These are phyloP conservation scores for Nephelium lappaceum DNA, from an alignment of 345 rosid genomes.

Conservation along the genomic window DNA sequence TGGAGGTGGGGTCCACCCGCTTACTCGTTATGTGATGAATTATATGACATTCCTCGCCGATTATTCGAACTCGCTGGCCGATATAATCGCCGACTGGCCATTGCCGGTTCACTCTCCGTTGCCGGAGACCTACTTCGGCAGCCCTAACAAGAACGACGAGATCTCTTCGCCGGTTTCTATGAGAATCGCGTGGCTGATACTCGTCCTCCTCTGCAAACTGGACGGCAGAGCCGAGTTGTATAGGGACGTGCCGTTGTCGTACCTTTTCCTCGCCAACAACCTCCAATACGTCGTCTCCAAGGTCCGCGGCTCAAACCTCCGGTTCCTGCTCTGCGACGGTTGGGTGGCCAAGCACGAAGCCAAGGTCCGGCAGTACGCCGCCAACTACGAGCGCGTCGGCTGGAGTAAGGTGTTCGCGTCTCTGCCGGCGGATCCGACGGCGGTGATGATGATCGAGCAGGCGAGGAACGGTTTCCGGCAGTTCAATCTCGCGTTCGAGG, in stretches of 20 bases:
- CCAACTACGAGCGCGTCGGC: constrained; percentile 64
- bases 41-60: constrained; percentile 70
- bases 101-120: constrained; percentile 32
- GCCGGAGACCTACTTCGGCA: constrained; percentile 49
- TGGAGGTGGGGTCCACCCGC: constrained; percentile 83
- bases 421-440: constrained; percentile 37
- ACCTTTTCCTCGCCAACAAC: constrained; percentile 78
- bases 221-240: constrained; percentile 64
- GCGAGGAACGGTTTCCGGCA: constrained; percentile 42
- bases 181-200: constrained; percentile 67
- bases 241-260: constrained; percentile 63
- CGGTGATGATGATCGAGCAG: constrained; percentile 33
- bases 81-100: constrained; percentile 64
- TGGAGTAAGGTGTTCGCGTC: constrained; percentile 64
- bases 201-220: constrained; percentile 70
- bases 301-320: constrained; percentile 58
- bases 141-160: constrained; percentile 27
- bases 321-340: constrained; percentile 54
- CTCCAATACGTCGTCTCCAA: constrained; percentile 72
- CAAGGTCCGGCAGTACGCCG: constrained; percentile 53
- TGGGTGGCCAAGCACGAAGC: constrained; percentile 65
- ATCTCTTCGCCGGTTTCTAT: constrained; percentile 41
- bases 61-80: constrained; percentile 51
- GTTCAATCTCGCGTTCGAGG: constrained; percentile 66
- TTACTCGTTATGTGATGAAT: constrained; percentile 80